A percentile compares a stretch with the other conserved stretches of the same genome.
phyloP scores from a whole-genome alignment of 768 basidiomycete genomes.

The Suillus hirtellus region DNA sequence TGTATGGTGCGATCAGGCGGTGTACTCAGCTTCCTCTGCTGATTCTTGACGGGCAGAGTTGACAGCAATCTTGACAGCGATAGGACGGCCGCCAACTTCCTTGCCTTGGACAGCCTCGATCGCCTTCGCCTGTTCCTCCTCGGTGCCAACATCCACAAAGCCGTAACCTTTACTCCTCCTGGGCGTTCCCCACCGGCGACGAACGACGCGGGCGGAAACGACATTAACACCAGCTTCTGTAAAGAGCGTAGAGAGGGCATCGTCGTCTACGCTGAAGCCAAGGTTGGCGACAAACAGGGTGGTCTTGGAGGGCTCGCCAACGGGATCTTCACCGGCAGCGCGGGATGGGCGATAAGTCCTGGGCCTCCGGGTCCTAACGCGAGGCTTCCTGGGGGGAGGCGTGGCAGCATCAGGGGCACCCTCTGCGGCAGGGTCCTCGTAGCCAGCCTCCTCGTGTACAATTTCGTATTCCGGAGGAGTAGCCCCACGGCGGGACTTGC shows the following conservation, averaged over 20 bases:
- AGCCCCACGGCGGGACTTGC: conserved; percentile 51
- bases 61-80: conserved; percentile 96
- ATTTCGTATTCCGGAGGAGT: conserved; percentile 35
- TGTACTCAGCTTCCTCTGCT: conserved; percentile 30
- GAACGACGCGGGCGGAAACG: conserved; percentile 86
- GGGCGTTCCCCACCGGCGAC: conserved; percentile 78
- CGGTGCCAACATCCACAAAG: conserved; percentile 91
- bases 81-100: conserved; percentile 79
- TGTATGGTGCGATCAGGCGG: conserved; percentile 23
- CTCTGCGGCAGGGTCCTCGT: conserved; percentile 36
- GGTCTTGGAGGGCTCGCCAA: conserved; percentile 84
- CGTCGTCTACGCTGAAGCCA: conserved; percentile 91
- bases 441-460: conserved; percentile 28
- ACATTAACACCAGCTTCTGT: conserved; percentile 83
- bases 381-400: conserved; percentile 46
- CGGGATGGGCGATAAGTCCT: conserved; percentile 61
- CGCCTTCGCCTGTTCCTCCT: conserved; percentile 90
- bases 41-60: conserved; percentile 65
- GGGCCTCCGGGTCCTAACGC: conserved; percentile 49
- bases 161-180: conserved; percentile 96
- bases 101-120: conserved; percentile 85
- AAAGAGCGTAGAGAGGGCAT: conserved; percentile 77
- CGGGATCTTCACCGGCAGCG: conserved; percentile 79
- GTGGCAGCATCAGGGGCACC: conserved; percentile 37
- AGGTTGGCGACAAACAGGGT: conserved; percentile 98